Evolutionary conservation across 169 alveolate genomes (phyloP).

Genomic region (Plasmodium sp.): DNA sequence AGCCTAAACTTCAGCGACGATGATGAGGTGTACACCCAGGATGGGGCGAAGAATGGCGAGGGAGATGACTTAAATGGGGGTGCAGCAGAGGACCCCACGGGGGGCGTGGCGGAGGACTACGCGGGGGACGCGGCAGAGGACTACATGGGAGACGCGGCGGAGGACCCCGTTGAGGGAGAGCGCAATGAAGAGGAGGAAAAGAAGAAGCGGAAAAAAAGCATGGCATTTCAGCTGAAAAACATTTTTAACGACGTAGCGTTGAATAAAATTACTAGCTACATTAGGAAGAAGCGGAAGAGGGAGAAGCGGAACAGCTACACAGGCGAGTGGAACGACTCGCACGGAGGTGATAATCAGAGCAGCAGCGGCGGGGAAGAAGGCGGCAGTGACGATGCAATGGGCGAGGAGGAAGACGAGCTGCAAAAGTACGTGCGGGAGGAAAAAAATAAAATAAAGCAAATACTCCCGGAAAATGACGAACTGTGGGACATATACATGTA

Average conservation of each 20-base stretch:
- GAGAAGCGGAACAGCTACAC: conserved; percentile 19
- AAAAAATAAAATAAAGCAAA: conserved; percentile 52
- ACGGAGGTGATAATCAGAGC: background rate
- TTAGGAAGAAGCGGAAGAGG: conserved; percentile 29
- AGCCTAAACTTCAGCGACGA: conserved; percentile 72
- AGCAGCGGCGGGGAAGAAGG: background rate
- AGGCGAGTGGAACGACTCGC: background rate
- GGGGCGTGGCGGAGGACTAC: background rate
- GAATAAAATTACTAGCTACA: conserved; percentile 21
- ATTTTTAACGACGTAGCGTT: conserved; percentile 56
- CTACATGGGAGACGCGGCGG: background rate
- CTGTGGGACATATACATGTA: conserved; percentile 65
- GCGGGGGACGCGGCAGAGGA: conserved; percentile 5
- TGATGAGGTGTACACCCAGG: conserved; percentile 34
- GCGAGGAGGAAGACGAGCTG: conserved; percentile 45
- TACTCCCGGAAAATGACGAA: conserved; percentile 55
- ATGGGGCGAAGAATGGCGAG: background rate
- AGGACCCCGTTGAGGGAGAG: background rate
- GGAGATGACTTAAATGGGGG: conserved; percentile 5
- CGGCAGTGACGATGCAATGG: background rate
- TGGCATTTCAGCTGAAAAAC: conserved; percentile 55
- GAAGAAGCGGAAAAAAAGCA: conserved; percentile 45
- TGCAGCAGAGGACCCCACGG: background rate
- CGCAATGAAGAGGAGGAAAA: conserved; percentile 15
- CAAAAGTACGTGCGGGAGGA: conserved; percentile 44